phyloP scores from a whole-genome alignment of 2,329 filamentous ascomycete genomes.

The Huntiella abstrusa region DNA sequence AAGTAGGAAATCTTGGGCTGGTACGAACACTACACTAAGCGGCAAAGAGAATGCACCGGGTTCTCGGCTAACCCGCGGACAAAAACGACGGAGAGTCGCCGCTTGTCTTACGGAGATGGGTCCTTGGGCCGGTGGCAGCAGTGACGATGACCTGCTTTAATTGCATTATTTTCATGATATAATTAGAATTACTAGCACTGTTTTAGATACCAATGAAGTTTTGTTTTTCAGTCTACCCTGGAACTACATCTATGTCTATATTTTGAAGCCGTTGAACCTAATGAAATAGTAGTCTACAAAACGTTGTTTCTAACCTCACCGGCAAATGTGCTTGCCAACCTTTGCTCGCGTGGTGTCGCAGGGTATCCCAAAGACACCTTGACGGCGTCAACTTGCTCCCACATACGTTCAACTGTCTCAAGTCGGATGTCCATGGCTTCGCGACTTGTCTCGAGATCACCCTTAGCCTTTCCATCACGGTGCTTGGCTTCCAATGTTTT shows the following conservation, averaged over 20 bases:
- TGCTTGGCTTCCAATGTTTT: slow-evolving; percentile 21
- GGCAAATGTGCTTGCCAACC: slow-evolving; percentile 65
- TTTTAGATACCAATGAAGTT: not conserved
- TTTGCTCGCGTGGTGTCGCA: slow-evolving; percentile 62
- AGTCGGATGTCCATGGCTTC: slow-evolving; percentile 56
- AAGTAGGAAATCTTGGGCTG: not conserved
- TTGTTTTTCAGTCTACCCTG: not conserved
- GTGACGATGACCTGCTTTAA: slow-evolving; percentile 9
- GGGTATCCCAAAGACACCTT: slow-evolving; percentile 52
- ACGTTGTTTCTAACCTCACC: slow-evolving; percentile 19
- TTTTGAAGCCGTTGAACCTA: no score
- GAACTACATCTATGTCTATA: no score
- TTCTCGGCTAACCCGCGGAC: not conserved
- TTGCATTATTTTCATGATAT: not conserved
- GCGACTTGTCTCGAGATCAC: slow-evolving; percentile 45
- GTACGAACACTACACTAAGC: not conserved
- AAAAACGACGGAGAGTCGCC: not conserved
- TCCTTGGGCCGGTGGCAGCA: slow-evolving; percentile 4
- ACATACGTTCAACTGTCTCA: slow-evolving; percentile 60
- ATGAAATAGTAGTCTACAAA: slow-evolving; percentile 1
- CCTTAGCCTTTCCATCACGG: slow-evolving; percentile 21
- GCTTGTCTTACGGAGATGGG: slow-evolving; percentile 3
- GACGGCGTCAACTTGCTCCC: slow-evolving; percentile 64
- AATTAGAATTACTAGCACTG: not conserved
- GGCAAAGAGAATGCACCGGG: not conserved